phyloP scores from a whole-genome alignment of 345 rosid genomes.

The Sisymbrium irio region DNA sequence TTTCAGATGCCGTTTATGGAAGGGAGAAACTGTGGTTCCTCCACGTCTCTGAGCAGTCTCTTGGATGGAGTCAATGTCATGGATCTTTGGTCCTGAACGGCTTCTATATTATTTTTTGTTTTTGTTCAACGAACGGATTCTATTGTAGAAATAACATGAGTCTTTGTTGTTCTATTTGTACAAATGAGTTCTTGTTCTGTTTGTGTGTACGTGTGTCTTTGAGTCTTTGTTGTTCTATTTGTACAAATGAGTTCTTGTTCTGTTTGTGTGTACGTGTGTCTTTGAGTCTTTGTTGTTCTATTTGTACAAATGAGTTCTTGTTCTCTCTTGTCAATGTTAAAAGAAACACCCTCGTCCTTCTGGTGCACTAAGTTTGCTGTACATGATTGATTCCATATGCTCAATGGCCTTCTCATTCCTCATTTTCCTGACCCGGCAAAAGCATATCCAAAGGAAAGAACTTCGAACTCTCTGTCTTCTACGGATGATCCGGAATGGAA shows the following conservation, averaged over 20 bases:
- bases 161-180: not conserved
- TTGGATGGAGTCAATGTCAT: conserved; percentile 9
- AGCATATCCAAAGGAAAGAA: too few species aligned
- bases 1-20: conserved; percentile 10
- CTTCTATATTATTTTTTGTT: too few species aligned
- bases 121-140: too few species aligned
- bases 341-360: too few species aligned
- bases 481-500: too few species aligned
- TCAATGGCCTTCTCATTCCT: too few species aligned
- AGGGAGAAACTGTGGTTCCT: not conserved
- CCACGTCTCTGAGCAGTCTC: conserved; percentile 6
- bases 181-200: not conserved
- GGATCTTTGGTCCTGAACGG: conserved; percentile 22
- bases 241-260: not conserved
- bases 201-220: not conserved
- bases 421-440: too few species aligned
- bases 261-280: not conserved
- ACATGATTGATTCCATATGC: too few species aligned
- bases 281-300: not conserved
- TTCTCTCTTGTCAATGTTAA: not conserved
- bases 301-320: not conserved
- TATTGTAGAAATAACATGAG: not conserved
- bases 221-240: not conserved
- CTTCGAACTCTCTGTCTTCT: too few species aligned
- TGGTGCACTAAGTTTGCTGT: too few species aligned